Evolutionary conservation across 192 early-diverging fungal species (phyloP).

Genomic region (Coemansia sp.): DNA sequence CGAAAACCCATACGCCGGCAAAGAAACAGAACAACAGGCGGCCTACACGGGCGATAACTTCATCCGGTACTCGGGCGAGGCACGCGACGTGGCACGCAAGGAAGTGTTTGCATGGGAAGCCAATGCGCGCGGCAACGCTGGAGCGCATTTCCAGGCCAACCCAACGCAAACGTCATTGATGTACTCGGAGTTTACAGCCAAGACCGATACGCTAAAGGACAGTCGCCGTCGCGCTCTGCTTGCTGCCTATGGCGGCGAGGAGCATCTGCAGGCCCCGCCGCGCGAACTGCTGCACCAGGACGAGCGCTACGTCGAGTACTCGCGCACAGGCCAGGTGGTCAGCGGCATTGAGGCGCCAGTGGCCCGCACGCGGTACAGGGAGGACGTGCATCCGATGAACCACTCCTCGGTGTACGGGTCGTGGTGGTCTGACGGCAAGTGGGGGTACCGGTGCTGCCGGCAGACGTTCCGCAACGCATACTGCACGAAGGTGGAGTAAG

Average conservation of each 20-base stretch:
- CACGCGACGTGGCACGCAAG: slow-evolving; percentile 74
- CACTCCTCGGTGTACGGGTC: slow-evolving; percentile 93
- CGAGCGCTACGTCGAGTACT: slow-evolving; percentile 97
- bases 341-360: slow-evolving; percentile 80
- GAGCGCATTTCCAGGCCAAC: slow-evolving; percentile 90
- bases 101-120: slow-evolving; percentile 97
- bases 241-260: slow-evolving; percentile 91
- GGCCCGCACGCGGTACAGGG: slow-evolving; percentile 77
- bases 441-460: slow-evolving; percentile 96
- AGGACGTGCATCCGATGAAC: slow-evolving; percentile 84
- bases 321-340: slow-evolving; percentile 83
- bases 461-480: slow-evolving; percentile 79
- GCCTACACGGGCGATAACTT: slow-evolving; percentile 92
- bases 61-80: slow-evolving; percentile 84
- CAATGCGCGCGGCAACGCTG: slow-evolving; percentile 70
- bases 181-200: slow-evolving; percentile 81
- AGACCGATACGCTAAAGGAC: slow-evolving; percentile 77
- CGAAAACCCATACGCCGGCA: slow-evolving; percentile 84
- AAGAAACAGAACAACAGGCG: slow-evolving; percentile 47
- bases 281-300: slow-evolving; percentile 90
- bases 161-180: slow-evolving; percentile 94
- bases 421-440: slow-evolving; percentile 91
- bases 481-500: too few species aligned
- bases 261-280: slow-evolving; percentile 87
- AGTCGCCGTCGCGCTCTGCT: slow-evolving; percentile 74